Percentiles rank a stretch among this genome's conserved stretches.
These are phyloP conservation scores for Termitomyces titanicus DNA, from an alignment of 768 basidiomycete species.

Conservation along the genomic window DNA sequence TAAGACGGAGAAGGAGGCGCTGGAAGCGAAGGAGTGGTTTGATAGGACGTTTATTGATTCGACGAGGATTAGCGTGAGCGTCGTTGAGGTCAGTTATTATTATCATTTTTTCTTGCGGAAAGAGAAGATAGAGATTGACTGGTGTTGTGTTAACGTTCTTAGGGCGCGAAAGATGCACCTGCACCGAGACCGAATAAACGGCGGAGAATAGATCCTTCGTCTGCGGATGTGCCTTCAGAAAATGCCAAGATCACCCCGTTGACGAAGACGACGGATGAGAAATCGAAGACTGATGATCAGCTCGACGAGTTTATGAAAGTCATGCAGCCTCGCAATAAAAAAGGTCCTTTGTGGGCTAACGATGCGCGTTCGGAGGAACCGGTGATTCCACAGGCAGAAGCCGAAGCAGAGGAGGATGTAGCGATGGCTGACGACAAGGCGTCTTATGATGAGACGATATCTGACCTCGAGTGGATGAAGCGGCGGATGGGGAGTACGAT, in stretches of 20 bases:
- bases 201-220: slow-evolving; percentile 40
- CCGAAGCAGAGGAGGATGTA: slow-evolving; percentile 11
- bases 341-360: slow-evolving; percentile 66
- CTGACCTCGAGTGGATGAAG: slow-evolving; percentile 76
- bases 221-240: slow-evolving; percentile 17
- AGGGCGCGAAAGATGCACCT: slow-evolving; percentile 72
- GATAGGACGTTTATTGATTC: slow-evolving; percentile 82
- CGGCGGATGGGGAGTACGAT: slow-evolving; percentile 52
- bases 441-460: slow-evolving; percentile 36
- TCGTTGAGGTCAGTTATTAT: slow-evolving; percentile 65
- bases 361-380: slow-evolving; percentile 24
- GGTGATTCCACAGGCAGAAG: slow-evolving; percentile 6
- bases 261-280: slow-evolving; percentile 3
- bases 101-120: background rate
- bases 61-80: slow-evolving; percentile 66
- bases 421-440: slow-evolving; percentile 9
- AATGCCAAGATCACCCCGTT: background rate
- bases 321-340: slow-evolving; percentile 62
- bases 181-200: slow-evolving; percentile 68
- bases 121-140: too few species aligned
- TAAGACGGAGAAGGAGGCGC: slow-evolving; percentile 75
- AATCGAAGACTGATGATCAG: slow-evolving; percentile 32
- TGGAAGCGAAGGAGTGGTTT: slow-evolving; percentile 76
- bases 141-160: slow-evolving; percentile 1
- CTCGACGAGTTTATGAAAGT: slow-evolving; percentile 70